phyloP scores from a whole-genome alignment of 2,329 filamentous ascomycete genomes.

The Aspergillus bombycis region DNA sequence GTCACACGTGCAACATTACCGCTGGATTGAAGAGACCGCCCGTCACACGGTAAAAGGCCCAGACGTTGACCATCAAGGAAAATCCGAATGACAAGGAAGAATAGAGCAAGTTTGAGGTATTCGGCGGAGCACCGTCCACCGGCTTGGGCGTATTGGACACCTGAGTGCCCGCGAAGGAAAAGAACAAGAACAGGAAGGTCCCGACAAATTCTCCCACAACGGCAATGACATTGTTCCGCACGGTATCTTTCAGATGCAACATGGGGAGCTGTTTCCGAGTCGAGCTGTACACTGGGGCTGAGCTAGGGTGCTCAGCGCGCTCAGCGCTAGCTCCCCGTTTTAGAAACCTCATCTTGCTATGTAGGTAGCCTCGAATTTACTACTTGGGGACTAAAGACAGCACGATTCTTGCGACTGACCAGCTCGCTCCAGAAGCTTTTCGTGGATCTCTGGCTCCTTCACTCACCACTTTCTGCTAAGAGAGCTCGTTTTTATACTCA shows the following conservation, averaged over 20 bases:
- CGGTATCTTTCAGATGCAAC: slow-evolving; percentile 36
- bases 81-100: slow-evolving; percentile 50
- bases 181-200: slow-evolving; percentile 55
- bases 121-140: slow-evolving; percentile 34
- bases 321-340: background rate
- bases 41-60: slow-evolving; percentile 58
- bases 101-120: slow-evolving; percentile 45
- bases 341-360: background rate
- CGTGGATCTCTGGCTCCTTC: too few relatives aligned
- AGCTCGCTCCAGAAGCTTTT: background rate
- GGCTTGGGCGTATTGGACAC: slow-evolving; percentile 46
- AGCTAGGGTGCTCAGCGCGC: background rate
- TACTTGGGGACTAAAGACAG: background rate
- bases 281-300: background rate
- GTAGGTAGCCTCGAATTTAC: too few relatives aligned
- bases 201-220: slow-evolving; percentile 56
- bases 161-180: slow-evolving; percentile 52
- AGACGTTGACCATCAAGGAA: slow-evolving; percentile 56
- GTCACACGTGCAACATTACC: slow-evolving; percentile 31
- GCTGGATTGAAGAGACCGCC: slow-evolving; percentile 57
- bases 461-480: background rate
- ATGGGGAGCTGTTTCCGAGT: slow-evolving; percentile 34
- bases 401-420: background rate
- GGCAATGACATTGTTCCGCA: slow-evolving; percentile 51
- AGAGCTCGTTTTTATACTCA: background rate